Evolutionary conservation across 2,329 filamentous ascomycete species (phyloP).

Genomic region (Podosphaera xanthii): DNA sequence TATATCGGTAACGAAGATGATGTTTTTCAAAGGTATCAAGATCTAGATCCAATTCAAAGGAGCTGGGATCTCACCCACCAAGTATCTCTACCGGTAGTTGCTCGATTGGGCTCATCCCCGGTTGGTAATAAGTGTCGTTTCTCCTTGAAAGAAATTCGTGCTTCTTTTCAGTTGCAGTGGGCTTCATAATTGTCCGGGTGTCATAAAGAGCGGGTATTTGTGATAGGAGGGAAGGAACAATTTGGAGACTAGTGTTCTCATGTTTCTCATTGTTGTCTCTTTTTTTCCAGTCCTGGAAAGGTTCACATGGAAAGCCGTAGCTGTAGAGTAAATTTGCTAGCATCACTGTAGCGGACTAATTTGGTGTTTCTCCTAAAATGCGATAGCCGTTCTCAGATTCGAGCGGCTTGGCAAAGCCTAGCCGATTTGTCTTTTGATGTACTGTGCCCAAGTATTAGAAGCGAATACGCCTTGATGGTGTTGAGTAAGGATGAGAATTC

Average conservation of each 20-base stretch:
- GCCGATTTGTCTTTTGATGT: background rate
- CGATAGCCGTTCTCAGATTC: background rate
- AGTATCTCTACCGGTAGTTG: slow-evolving; percentile 46
- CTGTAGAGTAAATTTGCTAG: slow-evolving; percentile 4
- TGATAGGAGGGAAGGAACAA: slow-evolving; percentile 24
- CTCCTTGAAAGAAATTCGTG: background rate
- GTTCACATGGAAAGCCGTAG: slow-evolving; percentile 24
- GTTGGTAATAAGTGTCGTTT: slow-evolving; percentile 12
- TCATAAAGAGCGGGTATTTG: slow-evolving; percentile 29
- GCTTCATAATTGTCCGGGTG: slow-evolving; percentile 15
- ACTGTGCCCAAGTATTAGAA: background rate
- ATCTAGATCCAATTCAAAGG: background rate
- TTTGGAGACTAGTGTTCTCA: slow-evolving; percentile 37
- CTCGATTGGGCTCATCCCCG: slow-evolving; percentile 19
- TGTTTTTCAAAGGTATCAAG: background rate
- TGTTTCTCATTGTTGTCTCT: slow-evolving; percentile 31
- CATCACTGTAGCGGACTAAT: background rate
- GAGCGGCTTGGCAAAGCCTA: background rate
- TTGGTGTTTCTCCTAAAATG: background rate
- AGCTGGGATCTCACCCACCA: slow-evolving; percentile 26
- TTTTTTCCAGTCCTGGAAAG: slow-evolving; percentile 38
- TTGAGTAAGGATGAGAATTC: no score
- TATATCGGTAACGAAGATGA: background rate
- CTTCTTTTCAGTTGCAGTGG: background rate
- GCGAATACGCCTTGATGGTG: background rate